These are phyloP conservation scores for Alternaria longipes DNA, from an alignment of 2,329 filamentous ascomycete genomes.

Conservation along the genomic window DNA sequence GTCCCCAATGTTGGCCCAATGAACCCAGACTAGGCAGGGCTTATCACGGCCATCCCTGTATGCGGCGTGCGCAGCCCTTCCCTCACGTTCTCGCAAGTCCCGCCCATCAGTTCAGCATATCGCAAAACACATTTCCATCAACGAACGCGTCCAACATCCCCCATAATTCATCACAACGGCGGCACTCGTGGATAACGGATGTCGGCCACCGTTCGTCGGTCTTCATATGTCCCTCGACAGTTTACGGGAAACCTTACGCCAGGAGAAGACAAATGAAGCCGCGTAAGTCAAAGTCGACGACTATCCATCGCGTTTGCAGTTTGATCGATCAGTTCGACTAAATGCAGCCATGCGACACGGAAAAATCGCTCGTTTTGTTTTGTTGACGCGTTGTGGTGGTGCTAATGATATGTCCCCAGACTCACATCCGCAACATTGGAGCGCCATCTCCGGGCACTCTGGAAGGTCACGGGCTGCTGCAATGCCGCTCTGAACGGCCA, in stretches of 20 bases:
- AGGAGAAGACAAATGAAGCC: conserved; percentile 55
- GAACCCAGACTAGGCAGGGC: conserved; percentile 30
- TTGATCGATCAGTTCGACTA: conserved; percentile 21
- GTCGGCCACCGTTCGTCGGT: conserved; percentile 52
- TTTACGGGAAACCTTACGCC: conserved; percentile 53
- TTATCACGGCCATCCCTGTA: conserved; percentile 32
- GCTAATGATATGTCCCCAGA: conserved; percentile 67
- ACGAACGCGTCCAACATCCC: conserved; percentile 39
- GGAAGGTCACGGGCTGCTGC: conserved; percentile 66
- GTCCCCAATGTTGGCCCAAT: conserved; percentile 12
- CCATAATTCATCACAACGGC: conserved; percentile 52
- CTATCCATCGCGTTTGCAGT: conserved; percentile 27
- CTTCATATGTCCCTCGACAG: conserved; percentile 60
- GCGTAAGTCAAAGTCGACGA: conserved; percentile 50
- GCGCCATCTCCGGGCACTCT: conserved; percentile 89
- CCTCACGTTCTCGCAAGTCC: conserved; percentile 39
- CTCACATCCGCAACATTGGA: conserved; percentile 67
- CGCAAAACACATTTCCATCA: conserved; percentile 47
- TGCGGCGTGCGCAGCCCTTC: conserved; percentile 29
- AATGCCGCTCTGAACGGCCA: conserved; percentile 65
- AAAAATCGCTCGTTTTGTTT: conserved; percentile 53
- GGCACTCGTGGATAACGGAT: conserved; percentile 59
- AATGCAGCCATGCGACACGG: conserved; percentile 48
- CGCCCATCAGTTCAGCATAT: conserved; percentile 41
- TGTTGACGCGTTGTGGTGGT: conserved; percentile 51